These are phyloP conservation scores for Talaromyces adpressus DNA, from an alignment of 495 filamentous ascomycete species.

Conservation along the genomic window DNA sequence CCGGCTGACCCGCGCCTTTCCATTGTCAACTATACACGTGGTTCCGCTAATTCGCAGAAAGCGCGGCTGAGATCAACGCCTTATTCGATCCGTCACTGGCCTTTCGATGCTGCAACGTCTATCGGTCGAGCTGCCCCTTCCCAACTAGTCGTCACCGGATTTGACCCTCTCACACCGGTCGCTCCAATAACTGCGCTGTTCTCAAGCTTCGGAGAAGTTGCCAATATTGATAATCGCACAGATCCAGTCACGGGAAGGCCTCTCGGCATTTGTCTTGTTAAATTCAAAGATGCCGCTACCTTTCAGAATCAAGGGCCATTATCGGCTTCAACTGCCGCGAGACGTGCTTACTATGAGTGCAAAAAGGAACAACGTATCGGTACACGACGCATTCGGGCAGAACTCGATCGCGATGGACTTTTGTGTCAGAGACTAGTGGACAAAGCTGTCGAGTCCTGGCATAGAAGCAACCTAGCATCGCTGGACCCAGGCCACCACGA, in stretches of 20 bases:
- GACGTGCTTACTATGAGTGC: conserved; percentile 57
- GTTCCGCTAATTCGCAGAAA: conserved; percentile 59
- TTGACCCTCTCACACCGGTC: conserved; percentile 79
- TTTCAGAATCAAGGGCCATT: conserved; percentile 41
- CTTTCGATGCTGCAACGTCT: conserved; percentile 71
- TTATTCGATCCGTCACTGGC: conserved; percentile 68
- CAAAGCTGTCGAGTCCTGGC: conserved; percentile 57
- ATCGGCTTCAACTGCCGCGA: conserved; percentile 70
- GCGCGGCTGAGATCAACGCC: conserved; percentile 66
- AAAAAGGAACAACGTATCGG: conserved; percentile 66
- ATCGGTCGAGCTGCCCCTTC: conserved; percentile 82
- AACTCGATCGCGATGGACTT: conserved; percentile 79
- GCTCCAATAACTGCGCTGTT: conserved; percentile 75
- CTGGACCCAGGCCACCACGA: conserved; percentile 17
- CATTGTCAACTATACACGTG: conserved; percentile 52
- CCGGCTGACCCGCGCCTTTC: conserved; percentile 72
- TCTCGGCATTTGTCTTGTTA: conserved; percentile 83
- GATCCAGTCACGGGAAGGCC: conserved; percentile 89
- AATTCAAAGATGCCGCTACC: conserved; percentile 68
- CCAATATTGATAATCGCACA: conserved; percentile 81
- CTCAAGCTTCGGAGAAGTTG: conserved; percentile 79
- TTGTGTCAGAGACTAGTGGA: conserved; percentile 70
- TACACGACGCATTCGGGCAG: conserved; percentile 64
- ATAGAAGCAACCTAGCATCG: conserved; percentile 36
- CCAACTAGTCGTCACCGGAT: conserved; percentile 86